Evolutionary conservation across 2,329 filamentous ascomycete genomes (phyloP).

Genomic region (Emmonsia crescens): DNA sequence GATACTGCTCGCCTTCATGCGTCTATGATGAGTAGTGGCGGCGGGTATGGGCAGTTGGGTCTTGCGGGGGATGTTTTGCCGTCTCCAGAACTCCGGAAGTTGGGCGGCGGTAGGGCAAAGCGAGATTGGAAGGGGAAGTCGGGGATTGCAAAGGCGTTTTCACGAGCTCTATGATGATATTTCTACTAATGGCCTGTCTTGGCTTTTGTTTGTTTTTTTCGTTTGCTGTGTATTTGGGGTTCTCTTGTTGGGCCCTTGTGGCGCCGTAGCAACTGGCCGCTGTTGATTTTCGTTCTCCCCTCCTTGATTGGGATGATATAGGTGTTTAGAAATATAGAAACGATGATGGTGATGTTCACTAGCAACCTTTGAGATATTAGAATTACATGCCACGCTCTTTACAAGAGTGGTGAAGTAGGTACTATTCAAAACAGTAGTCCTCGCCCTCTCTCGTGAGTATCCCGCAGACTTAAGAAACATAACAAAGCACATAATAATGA

Average conservation of each 20-base stretch:
- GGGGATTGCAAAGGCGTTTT: slow-evolving; percentile 8
- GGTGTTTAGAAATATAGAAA: neutral
- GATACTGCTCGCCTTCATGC: slow-evolving; percentile 27
- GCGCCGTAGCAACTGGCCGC: neutral
- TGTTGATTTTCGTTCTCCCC: neutral
- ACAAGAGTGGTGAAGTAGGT: neutral
- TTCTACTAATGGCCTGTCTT: neutral
- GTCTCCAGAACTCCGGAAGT: slow-evolving; percentile 13
- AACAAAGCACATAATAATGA: neutral
- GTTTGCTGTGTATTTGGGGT: neutral
- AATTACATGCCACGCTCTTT: neutral
- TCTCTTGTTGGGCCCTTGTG: neutral
- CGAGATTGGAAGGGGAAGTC: slow-evolving; percentile 18
- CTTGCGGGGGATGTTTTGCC: neutral
- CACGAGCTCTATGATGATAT: slow-evolving; percentile 4
- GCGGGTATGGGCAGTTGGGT: slow-evolving; percentile 15
- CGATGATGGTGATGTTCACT: neutral
- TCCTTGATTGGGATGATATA: neutral
- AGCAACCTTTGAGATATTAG: neutral
- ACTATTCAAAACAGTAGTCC: neutral
- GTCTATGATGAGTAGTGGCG: slow-evolving; percentile 25
- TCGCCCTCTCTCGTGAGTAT: neutral
- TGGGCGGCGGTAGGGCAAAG: neutral
- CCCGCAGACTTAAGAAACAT: neutral
- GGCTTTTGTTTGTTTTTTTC: neutral